Base-by-base conservation (phyloP, 1,139 yeast species). In the Tardiomyces depauwii region DNA sequence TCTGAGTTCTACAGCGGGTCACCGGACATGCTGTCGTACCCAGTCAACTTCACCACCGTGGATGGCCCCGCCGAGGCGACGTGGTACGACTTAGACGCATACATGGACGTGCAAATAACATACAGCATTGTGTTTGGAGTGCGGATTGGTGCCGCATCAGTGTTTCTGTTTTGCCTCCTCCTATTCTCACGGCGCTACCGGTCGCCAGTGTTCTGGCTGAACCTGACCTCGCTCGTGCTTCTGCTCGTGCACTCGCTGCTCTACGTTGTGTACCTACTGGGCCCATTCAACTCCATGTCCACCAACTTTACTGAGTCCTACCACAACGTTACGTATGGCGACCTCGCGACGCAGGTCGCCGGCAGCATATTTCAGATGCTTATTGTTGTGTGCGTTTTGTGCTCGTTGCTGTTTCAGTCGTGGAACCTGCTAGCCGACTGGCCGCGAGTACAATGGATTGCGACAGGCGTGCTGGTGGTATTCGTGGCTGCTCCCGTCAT, bases 191-290 rank as follows among this genome's bases (percentile, higher is more conserved):
- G 68, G 41, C 73, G 71, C 48, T 76, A 70, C 55, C 72, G 65
- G 40, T 76, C 88, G 0, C 84, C 88, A 3, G 76, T 87, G 32
- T 88, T 85, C 60, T 62, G 80, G 19, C 65, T 86, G 45, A 87
- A 88, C 62, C 80, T 78, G 57, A 46, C 69, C 2, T 76, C 84
- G 18, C 68, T 88, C 46, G 45, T 76, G 2, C 60, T 77, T 3
- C 64, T 80, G 41, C 63, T 81, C 5, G 49, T 85, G 12, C 82
- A 81, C 48, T 76, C 86, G 1, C 70, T 72, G 6, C 65, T 84
- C n/a, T 80, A 71, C 61, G 58, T 81, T 28, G 70, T 65, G 16
- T 78, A 77, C 52, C 61, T 80, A 27, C 58, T 72, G 36, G 77
- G 82, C 3, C 72, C 79, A 0, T 76, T 74, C 53, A 66, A 74